phyloP scores from a whole-genome alignment of 345 rosid genomes.

The Syzygium grande region DNA sequence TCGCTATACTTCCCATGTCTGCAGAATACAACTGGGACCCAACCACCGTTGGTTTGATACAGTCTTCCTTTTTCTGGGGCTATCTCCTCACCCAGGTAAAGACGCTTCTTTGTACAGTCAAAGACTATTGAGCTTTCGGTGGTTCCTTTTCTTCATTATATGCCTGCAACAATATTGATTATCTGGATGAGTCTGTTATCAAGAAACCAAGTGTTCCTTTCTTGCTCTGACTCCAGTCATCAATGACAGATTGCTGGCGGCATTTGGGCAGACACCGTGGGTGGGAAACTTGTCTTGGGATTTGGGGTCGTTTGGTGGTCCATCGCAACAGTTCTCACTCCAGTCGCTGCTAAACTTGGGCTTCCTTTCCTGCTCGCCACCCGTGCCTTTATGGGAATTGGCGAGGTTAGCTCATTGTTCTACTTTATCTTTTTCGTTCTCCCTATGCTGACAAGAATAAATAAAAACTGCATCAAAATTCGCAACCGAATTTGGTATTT shows the following conservation, averaged over 20 bases:
- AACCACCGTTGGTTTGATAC: conserved; percentile 79
- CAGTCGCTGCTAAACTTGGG: conserved; percentile 84
- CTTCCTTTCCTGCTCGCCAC: conserved; percentile 74
- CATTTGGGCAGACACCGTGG: conserved; percentile 91
- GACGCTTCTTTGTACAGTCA: not conserved
- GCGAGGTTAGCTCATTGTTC: conserved; percentile 48
- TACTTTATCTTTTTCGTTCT: not conserved
- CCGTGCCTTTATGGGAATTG: conserved; percentile 92
- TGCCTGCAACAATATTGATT: not conserved
- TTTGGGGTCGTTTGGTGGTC: conserved; percentile 98
- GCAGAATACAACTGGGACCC: conserved; percentile 83
- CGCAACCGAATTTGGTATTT: not conserved
- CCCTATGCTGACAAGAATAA: not conserved
- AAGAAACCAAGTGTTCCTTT: not conserved
- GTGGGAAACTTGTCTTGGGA: conserved; percentile 79
- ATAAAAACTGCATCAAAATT: not conserved
- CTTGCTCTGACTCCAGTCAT: not conserved
- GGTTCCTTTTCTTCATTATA: not conserved
- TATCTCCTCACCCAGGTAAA: conserved; percentile 87
- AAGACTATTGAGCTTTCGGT: not conserved
- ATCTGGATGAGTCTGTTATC: not conserved
- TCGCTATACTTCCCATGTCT: conserved; percentile 99
- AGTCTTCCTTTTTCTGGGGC: conserved; percentile 98
- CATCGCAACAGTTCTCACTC: conserved; percentile 73
- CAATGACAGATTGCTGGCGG: conserved; percentile 81